Percentiles rank a stretch among this genome's conserved stretches.
Conservation (phyloP, 2,329 filamentous ascomycete genomes). For the Sordariomycetes sp. region DNA sequence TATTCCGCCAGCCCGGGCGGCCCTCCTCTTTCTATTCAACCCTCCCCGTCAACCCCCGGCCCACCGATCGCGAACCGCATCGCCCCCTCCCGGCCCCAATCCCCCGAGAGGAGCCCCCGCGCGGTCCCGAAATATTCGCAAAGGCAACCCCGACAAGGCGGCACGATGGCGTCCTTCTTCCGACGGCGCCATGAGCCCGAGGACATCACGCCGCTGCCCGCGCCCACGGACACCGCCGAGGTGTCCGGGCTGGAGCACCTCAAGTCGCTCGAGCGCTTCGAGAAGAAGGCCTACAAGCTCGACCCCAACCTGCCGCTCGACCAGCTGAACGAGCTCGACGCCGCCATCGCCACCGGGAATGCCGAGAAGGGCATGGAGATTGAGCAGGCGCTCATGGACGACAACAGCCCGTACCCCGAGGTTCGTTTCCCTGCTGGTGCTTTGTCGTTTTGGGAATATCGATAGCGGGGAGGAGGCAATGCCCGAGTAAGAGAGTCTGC, state of each 20-base stretch:
- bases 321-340: slow-evolving; percentile 48
- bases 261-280: slow-evolving; percentile 41
- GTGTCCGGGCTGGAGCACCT: slow-evolving; percentile 29
- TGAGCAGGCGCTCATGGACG: slow-evolving; percentile 47
- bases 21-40: not conserved
- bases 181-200: slow-evolving; percentile 34
- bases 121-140: not conserved
- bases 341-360: slow-evolving; percentile 42
- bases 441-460: not conserved
- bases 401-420: slow-evolving; percentile 59
- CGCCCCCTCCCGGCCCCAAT: not conserved
- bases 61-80: not conserved
- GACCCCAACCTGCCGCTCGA: slow-evolving; percentile 57
- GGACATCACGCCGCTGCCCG: slow-evolving; percentile 30
- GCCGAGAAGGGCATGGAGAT: slow-evolving; percentile 45
- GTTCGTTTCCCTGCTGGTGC: slow-evolving; percentile 23
- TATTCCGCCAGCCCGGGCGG: not conserved
- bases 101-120: not conserved
- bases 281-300: slow-evolving; percentile 45
- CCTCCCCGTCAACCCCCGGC: not conserved
- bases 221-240: slow-evolving; percentile 24
- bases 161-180: slow-evolving; percentile 19
- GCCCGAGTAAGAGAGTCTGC: not conserved
- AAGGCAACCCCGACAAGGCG: not conserved
- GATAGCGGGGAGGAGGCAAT: not conserved